Percentiles rank a stretch among this genome's conserved stretches.
Evolutionary conservation across 2,329 filamentous ascomycete genomes (phyloP).

Genomic region (Colletotrichum liriopes): DNA sequence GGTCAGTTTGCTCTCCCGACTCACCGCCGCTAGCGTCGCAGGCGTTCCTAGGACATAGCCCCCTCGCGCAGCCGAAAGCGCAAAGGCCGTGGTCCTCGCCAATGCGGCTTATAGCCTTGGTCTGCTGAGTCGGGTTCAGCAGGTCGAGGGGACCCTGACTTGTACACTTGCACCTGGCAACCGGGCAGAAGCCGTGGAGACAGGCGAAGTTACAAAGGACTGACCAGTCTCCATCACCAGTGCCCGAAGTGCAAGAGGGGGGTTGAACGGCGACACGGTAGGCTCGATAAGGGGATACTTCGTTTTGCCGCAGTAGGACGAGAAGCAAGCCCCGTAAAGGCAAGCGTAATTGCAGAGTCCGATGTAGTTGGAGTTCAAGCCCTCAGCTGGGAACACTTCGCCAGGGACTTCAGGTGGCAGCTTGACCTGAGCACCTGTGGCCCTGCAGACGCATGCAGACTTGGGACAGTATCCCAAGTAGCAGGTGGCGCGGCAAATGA

Average conservation of each 20-base stretch:
- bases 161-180: slow-evolving; percentile 52
- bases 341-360: slow-evolving; percentile 16
- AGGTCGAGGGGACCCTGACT: not conserved
- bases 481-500: slow-evolving; percentile 53
- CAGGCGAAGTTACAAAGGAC: slow-evolving; percentile 54
- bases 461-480: slow-evolving; percentile 50
- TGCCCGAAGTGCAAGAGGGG: slow-evolving; percentile 14
- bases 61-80: slow-evolving; percentile 9
- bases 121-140: not conserved
- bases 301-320: not conserved
- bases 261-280: not conserved
- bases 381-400: not conserved
- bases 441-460: not conserved
- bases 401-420: not conserved
- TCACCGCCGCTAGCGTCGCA: not conserved
- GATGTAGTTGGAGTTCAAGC: not conserved
- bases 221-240: slow-evolving; percentile 45
- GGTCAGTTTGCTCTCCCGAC: too few species aligned
- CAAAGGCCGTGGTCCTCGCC: slow-evolving; percentile 3
- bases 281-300: not conserved
- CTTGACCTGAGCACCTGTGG: not conserved
- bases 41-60: not conserved
- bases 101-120: not conserved
- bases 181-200: slow-evolving; percentile 50
- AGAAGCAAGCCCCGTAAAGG: not conserved